These are phyloP conservation scores for Cystobasidium onofrii DNA, from an alignment of 768 basidiomycete species.

Conservation along the genomic window DNA sequence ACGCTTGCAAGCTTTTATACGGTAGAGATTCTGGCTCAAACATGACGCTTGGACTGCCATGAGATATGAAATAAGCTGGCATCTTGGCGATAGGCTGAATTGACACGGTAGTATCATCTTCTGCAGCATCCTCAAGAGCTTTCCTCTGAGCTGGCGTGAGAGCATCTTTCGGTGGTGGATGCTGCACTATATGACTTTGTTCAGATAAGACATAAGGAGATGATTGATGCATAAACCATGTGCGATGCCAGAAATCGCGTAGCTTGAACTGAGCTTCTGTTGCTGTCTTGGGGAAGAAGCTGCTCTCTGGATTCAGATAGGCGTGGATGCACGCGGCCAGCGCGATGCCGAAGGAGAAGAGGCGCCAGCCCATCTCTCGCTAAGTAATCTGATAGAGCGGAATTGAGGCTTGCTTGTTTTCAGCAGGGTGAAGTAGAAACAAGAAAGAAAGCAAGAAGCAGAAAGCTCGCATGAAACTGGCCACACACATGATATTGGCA, in stretches of 20 bases:
- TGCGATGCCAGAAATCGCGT: slow-evolving; percentile 27
- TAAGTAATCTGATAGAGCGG: not conserved
- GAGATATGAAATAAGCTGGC: slow-evolving; percentile 19
- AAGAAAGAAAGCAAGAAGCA: not conserved
- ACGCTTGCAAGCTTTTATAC: slow-evolving; percentile 3
- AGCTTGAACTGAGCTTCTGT: slow-evolving; percentile 16
- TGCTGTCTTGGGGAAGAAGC: slow-evolving; percentile 3
- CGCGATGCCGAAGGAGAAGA: slow-evolving; percentile 21
- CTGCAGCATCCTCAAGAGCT: not conserved
- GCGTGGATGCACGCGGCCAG: slow-evolving; percentile 10
- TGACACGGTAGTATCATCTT: not conserved
- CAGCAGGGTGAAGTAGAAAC: not conserved
- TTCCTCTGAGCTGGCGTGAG: slow-evolving; percentile 14
- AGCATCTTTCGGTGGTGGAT: slow-evolving; percentile 28
- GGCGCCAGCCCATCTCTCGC: not conserved
- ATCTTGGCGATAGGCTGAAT: not conserved
- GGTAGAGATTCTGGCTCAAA: slow-evolving; percentile 5
- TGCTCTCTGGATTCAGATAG: slow-evolving; percentile 7
- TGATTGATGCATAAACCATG: slow-evolving; percentile 16
- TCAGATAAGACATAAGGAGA: slow-evolving; percentile 15
- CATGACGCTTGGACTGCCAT: not conserved
- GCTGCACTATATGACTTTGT: slow-evolving; percentile 24
- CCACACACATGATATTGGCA: not conserved
- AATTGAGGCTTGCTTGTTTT: not conserved
- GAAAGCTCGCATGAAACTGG: not conserved